A percentile compares a stretch with the other conserved stretches of the same genome.
phyloP scores from a whole-genome alignment of 73 alveolate species.

The Blepharisma stoltei region DNA sequence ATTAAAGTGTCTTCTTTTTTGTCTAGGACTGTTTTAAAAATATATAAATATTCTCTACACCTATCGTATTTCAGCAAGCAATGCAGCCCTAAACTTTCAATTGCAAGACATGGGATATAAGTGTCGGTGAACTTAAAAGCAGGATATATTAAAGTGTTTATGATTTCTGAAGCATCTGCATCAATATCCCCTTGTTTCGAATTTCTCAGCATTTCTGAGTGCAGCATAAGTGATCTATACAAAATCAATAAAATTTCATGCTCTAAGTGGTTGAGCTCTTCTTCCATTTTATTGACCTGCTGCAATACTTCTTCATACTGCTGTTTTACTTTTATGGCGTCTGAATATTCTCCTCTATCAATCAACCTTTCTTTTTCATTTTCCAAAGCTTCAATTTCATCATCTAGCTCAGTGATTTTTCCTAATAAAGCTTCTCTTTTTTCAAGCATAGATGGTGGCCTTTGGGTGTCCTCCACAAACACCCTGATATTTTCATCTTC shows the following conservation, averaged over 20 bases:
- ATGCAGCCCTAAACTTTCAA: neutral
- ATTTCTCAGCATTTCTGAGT: neutral
- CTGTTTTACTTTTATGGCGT: too few species aligned
- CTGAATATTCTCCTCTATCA: too few species aligned
- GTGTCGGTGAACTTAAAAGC: neutral
- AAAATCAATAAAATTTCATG: neutral
- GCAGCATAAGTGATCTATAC: neutral
- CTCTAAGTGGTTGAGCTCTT: too few species aligned
- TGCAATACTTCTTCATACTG: too few species aligned
- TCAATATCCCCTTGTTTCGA: neutral
- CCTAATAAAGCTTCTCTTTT: too few species aligned
- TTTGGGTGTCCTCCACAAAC: too few species aligned
- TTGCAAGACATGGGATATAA: neutral
- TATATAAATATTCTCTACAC: conserved; percentile 1
- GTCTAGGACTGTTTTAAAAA: neutral
- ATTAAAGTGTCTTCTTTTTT: neutral
- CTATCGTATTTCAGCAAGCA: neutral
- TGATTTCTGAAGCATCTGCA: neutral
- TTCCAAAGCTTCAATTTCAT: too few species aligned
- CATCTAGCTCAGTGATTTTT: too few species aligned
- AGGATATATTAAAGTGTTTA: neutral
- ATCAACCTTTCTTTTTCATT: too few species aligned
- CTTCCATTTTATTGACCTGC: too few species aligned
- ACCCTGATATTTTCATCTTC: too few species aligned
- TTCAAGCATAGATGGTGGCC: too few species aligned